Base-by-base conservation (phyloP, 148 eudicot genomes). In the Chenopodium album region DNA sequence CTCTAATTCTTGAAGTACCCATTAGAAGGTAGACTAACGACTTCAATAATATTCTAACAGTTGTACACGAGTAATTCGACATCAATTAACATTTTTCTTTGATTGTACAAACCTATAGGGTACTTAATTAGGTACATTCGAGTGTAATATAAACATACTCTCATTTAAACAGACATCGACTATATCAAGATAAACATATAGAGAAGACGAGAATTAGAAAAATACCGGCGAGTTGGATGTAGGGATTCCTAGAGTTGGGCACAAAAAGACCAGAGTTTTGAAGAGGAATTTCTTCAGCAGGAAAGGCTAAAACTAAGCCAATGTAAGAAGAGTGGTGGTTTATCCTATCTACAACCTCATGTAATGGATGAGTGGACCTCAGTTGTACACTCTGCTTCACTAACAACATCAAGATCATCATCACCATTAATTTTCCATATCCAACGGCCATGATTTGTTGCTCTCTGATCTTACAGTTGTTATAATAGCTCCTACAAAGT, bases 281-380 rank as follows among this genome's bases (percentile, higher is more conserved):
- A 54, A 90, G 89, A 47, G 88, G 90, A 50, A 7, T 13, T 80
- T 87, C 88, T 81, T 90, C 92, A 44, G 75, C 79, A 23, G 88
- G 89, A 41, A 79, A 90, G 54, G 90, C 89, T 78, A 89, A 77
- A 28, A 87, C 89, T 28, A 89, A 83, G 1, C 89, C 92, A 60
- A 90, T 80, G 76, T 83, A 87, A 28, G 87, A 83, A 41, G 87
- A 85, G 9, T 41, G 56, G 0, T 28, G 46, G 79, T 86, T 87
- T 8, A 89, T 67, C 44, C 41, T 69, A 47, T 88, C 89, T 28
- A 86, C 90, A 44, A 68, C 67, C 9, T 76, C 67, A 23, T 78
- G 86, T 73, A 81, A 23, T 9, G 90, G 90, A 70, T 89, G 92
- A 26, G 17, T 88, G 11, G 64, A 63, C 34, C 83, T 85, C 34